Conservation (phyloP, 805 yeast species). For the Saccharomycopsis capsularis region DNA sequence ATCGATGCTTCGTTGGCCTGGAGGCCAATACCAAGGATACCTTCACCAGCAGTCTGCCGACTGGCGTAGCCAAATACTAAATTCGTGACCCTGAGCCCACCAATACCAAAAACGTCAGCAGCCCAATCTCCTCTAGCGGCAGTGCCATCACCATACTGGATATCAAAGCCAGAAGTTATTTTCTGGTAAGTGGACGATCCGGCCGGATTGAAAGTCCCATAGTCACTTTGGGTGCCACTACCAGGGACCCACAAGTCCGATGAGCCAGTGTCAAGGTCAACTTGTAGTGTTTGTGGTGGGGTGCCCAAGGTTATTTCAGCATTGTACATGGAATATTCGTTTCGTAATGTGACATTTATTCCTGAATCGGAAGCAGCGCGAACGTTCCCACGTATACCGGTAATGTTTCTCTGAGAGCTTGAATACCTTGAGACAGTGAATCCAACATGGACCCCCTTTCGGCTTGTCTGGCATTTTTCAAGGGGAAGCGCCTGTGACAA, state of each 20-base stretch:
- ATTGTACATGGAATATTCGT: conserved; percentile 39
- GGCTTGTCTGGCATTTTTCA: too few relatives aligned
- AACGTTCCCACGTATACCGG: background rate
- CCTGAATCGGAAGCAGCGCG: conserved; percentile 8
- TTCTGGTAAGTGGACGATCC: conserved; percentile 32
- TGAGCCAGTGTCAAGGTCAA: conserved; percentile 44
- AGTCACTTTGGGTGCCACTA: conserved; percentile 20
- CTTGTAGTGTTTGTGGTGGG: conserved; percentile 36
- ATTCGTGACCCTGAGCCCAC: conserved; percentile 9
- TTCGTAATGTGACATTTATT: conserved; percentile 26
- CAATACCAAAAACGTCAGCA: conserved; percentile 44
- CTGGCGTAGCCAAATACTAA: conserved; percentile 18
- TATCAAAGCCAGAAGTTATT: conserved; percentile 29
- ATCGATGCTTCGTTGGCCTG: conserved; percentile 49
- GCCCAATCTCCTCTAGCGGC: conserved; percentile 45
- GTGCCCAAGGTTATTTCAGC: conserved; percentile 31
- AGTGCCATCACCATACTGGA: conserved; percentile 42
- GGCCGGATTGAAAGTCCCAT: conserved; percentile 34
- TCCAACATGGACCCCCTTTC: conserved; percentile 4
- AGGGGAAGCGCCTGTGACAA: conserved; percentile 13
- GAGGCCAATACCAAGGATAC: conserved; percentile 72
- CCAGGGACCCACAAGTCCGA: conserved; percentile 41
- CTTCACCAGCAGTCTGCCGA: conserved; percentile 28
- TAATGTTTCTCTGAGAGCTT: background rate
- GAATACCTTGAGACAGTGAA: conserved; percentile 6